A percentile compares a stretch with the other conserved stretches of the same genome.
Conservation (phyloP, 2,329 filamentous ascomycete species). For the Phaeomoniella chlamydospora region DNA sequence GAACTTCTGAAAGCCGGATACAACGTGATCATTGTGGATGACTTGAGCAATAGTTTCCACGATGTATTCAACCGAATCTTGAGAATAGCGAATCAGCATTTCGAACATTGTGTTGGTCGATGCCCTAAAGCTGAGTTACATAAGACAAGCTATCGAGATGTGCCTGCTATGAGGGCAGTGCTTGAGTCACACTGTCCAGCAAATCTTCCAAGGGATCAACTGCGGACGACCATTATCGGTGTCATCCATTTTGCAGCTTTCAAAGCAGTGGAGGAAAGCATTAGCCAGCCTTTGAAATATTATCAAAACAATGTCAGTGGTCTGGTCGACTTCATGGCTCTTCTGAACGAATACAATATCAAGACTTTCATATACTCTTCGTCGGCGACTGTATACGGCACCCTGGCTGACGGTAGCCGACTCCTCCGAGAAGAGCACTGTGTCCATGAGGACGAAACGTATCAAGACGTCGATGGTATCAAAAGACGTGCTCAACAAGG, state of each 20-base stretch:
- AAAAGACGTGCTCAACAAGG: slow-evolving; percentile 35
- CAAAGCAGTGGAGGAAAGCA: slow-evolving; percentile 53
- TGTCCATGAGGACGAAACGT: slow-evolving; percentile 33
- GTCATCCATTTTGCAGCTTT: slow-evolving; percentile 59
- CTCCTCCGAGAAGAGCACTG: slow-evolving; percentile 43
- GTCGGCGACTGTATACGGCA: slow-evolving; percentile 53
- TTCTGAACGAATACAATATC: slow-evolving; percentile 44
- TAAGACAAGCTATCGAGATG: slow-evolving; percentile 33
- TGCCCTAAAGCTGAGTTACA: slow-evolving; percentile 32
- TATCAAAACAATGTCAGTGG: slow-evolving; percentile 56
- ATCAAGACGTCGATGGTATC: slow-evolving; percentile 25
- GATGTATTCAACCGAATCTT: slow-evolving; percentile 20
- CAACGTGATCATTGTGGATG: slow-evolving; percentile 26
- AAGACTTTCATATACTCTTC: slow-evolving; percentile 55
- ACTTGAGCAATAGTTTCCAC: slow-evolving; percentile 24
- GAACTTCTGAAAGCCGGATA: slow-evolving; percentile 25
- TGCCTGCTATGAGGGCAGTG: slow-evolving; percentile 24
- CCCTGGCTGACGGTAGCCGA: slow-evolving; percentile 33
- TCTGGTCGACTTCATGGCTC: slow-evolving; percentile 42
- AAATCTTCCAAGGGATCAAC: slow-evolving; percentile 16
- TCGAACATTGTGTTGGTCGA: slow-evolving; percentile 20
- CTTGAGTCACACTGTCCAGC: slow-evolving; percentile 25
- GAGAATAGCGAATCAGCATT: slow-evolving; percentile 18
- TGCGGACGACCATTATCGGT: slow-evolving; percentile 38
- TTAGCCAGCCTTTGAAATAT: slow-evolving; percentile 45